Conservation (phyloP, 1,139 yeast species). For the Pichia sp. region DNA sequence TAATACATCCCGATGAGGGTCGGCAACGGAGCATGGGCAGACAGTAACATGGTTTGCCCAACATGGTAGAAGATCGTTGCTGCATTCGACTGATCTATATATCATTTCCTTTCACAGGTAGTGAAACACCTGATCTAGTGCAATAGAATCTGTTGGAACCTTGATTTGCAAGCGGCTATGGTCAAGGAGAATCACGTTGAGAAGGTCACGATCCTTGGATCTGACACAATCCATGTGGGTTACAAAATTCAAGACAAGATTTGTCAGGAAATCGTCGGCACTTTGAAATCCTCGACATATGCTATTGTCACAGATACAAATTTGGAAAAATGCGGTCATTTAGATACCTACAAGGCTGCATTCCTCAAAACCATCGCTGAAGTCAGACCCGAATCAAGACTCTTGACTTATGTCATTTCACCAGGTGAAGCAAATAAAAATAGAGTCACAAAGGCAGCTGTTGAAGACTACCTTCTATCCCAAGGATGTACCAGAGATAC, state of each 20-base stretch:
- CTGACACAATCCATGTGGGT: slow-evolving; percentile 87
- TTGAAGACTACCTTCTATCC: slow-evolving; percentile 83
- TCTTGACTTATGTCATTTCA: slow-evolving; percentile 68
- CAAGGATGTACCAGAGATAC: slow-evolving; percentile 96
- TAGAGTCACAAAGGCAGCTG: slow-evolving; percentile 83
- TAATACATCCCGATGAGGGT: neutral
- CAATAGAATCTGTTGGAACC: neutral
- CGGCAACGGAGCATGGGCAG: neutral
- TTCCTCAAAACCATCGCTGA: slow-evolving; percentile 36
- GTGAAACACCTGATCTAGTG: neutral
- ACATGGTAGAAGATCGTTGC: neutral
- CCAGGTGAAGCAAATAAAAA: slow-evolving; percentile 95
- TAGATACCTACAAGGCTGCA: slow-evolving; percentile 35
- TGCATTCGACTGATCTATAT: no score
- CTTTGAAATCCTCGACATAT: slow-evolving; percentile 80
- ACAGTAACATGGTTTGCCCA: neutral
- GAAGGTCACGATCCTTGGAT: slow-evolving; percentile 72
- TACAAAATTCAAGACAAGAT: slow-evolving; percentile 75
- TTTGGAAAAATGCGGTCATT: slow-evolving; percentile 64
- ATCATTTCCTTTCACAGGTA: no score
- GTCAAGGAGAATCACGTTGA: slow-evolving; percentile 25
- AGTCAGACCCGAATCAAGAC: slow-evolving; percentile 44
- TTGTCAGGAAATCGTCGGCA: slow-evolving; percentile 58
- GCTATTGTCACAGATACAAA: slow-evolving; percentile 86
- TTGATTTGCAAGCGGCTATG: slow-evolving; percentile 5